These are phyloP conservation scores for Aspergillus fumigatus DNA, from an alignment of 2,329 filamentous ascomycete genomes.

Conservation along the genomic window DNA sequence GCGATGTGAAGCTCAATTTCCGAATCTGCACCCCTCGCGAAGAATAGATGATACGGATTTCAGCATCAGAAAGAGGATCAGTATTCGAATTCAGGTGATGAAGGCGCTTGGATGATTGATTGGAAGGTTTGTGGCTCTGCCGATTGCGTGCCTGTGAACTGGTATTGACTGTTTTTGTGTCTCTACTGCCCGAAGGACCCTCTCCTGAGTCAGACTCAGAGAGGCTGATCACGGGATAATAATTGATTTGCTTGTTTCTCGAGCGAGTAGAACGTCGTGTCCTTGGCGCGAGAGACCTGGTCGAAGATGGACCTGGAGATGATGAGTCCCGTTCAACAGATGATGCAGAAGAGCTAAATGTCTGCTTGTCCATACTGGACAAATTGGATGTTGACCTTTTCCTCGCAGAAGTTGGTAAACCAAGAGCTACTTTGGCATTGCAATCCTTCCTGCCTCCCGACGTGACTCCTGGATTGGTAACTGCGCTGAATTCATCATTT, in stretches of 20 bases:
- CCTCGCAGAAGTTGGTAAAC: neutral
- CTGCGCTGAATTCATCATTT: neutral
- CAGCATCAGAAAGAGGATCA: neutral
- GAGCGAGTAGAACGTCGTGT: conserved; percentile 26
- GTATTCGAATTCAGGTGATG: neutral
- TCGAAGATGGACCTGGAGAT: neutral
- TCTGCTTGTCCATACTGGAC: neutral
- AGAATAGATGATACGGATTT: conserved; percentile 10
- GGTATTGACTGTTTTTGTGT: neutral
- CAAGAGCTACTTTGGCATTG: neutral
- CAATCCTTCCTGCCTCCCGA: neutral
- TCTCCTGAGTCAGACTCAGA: conserved; percentile 12
- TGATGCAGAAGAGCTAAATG: neutral
- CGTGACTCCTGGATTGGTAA: neutral
- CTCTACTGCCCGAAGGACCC: conserved; percentile 1
- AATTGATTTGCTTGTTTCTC: conserved; percentile 26
- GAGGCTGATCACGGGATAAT: conserved; percentile 23
- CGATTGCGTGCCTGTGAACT: neutral
- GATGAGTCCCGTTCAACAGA: neutral
- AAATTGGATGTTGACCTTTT: neutral
- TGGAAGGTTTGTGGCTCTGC: neutral
- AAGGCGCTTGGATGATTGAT: neutral
- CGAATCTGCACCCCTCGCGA: conserved; percentile 12
- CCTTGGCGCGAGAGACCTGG: conserved; percentile 1
- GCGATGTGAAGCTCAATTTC: conserved; percentile 5